Evolutionary conservation across 495 filamentous ascomycete genomes (phyloP), one percentile per base, ranked within the genome.

Genomic region (Xylaria longipes): DNA sequence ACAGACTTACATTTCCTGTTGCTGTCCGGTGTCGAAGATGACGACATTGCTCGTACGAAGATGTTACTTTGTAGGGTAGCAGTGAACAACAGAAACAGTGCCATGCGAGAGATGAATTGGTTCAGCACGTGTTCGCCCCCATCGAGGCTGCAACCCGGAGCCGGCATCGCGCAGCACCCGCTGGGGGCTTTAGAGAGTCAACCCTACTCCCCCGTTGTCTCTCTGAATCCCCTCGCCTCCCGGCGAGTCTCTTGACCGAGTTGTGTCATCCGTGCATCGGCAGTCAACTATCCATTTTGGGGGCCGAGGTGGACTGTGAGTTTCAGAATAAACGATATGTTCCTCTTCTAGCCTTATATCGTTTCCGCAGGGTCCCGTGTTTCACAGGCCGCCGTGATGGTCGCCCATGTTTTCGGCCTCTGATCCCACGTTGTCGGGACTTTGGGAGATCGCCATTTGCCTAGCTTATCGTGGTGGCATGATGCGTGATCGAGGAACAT

Each of bases 351-450:
- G 52, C 66, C 66, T 25, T 68, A 68, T 27, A 22, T 14, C 20
- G 50, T 46, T 46, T 37, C 25, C 41, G 57, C n/a, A 22, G 14
- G 3, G 9, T n/a, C 31, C 68, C 57, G 58, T 63, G 68, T 62
- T 70, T 70, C 68, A 70, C 33, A 1, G 68, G 68, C 57, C 54
- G 58, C 57, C 43, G 57, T 39, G 7, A 46, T 15, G 66, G 66
- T 31, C 57, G 54, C 68, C 68, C 68, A 20, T 54, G 0, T 29
- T 60, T 6, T 11, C n/a, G 43, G 22, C 57, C 68, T 68, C 66
- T 31, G 20, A 52, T 70, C 68, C 67, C 68, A 70, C 68, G 57
- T 63, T n/a, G 56, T 43, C 56, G 68, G 68, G 25, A 52, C 25
- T 22, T 33, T 20, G 45, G 12, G 5, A 14, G n/a, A 25, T 43